Percentiles rank a stretch among this genome's conserved stretches.
Conservation (phyloP, 1,139 yeast genomes). For the Candida pseudoviswanathii region DNA sequence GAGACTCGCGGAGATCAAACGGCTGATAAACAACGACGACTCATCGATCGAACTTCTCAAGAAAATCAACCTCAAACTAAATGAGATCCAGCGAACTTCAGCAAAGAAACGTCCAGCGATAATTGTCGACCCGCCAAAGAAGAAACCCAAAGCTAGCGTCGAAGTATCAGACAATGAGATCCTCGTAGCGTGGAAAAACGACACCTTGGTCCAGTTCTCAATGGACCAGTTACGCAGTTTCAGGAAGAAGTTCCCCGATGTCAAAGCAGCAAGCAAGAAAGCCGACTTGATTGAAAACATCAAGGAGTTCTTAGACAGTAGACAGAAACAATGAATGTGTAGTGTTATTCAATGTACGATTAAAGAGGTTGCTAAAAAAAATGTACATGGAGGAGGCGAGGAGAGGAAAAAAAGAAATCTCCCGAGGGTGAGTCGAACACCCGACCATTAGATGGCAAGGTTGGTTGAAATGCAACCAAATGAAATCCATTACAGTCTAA, state of each 20-base stretch:
- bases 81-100: conserved; percentile 13
- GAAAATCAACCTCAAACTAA: conserved; percentile 20
- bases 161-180: conserved; percentile 37
- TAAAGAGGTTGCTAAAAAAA: background rate
- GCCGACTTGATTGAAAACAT: conserved; percentile 47
- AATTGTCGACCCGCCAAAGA: conserved; percentile 16
- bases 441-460: conserved; percentile 71
- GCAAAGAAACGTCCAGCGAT: conserved; percentile 23
- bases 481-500: conserved; percentile 16
- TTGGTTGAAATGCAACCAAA: conserved; percentile 5
- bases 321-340: conserved; percentile 7
- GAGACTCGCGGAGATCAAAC: conserved; percentile 16
- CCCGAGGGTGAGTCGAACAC: conserved; percentile 87
- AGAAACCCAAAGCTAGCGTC: conserved; percentile 22
- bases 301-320: conserved; percentile 18
- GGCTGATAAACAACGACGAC: conserved; percentile 11
- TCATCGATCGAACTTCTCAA: conserved; percentile 16
- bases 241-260: conserved; percentile 34
- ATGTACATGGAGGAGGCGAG: background rate
- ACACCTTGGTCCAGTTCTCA: conserved; percentile 35
- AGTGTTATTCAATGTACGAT: background rate
- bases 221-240: conserved; percentile 44
- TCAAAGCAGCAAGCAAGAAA: conserved; percentile 40
- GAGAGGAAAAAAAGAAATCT: conserved; percentile 50
- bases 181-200: conserved; percentile 41